These are phyloP conservation scores for Fusarium sulawesiense DNA, from an alignment of 2,329 filamentous ascomycete species.

Conservation along the genomic window DNA sequence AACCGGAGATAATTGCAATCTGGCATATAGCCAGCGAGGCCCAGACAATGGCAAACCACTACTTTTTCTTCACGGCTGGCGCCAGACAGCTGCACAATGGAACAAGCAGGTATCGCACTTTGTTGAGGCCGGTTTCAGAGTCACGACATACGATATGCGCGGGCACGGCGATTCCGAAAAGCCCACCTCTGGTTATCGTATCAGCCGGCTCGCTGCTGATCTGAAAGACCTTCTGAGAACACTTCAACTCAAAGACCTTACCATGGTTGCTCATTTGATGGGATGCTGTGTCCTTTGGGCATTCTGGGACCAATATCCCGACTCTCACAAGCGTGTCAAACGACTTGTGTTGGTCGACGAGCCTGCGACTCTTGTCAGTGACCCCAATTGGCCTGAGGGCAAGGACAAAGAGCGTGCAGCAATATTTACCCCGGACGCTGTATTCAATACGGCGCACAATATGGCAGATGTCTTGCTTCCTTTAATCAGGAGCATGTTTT, in stretches of 20 bases:
- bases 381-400: slow-evolving; percentile 4
- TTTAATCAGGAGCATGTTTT: neutral
- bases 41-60: neutral
- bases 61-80: neutral
- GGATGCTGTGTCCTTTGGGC: slow-evolving; percentile 3
- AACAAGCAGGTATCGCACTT: neutral
- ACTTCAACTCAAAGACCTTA: neutral
- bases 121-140: neutral
- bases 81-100: neutral
- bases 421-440: neutral
- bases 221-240: neutral
- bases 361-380: neutral
- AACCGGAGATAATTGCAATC: neutral
- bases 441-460: neutral
- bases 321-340: neutral
- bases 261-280: neutral
- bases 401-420: neutral
- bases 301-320: neutral
- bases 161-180: slow-evolving; percentile 3
- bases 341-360: slow-evolving; percentile 1
- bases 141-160: neutral
- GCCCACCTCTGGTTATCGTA: neutral
- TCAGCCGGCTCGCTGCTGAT: neutral
- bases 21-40: neutral
- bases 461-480: neutral